These are phyloP conservation scores for Colletotrichum zoysiae DNA, from an alignment of 2,329 filamentous ascomycete genomes.

Conservation along the genomic window DNA sequence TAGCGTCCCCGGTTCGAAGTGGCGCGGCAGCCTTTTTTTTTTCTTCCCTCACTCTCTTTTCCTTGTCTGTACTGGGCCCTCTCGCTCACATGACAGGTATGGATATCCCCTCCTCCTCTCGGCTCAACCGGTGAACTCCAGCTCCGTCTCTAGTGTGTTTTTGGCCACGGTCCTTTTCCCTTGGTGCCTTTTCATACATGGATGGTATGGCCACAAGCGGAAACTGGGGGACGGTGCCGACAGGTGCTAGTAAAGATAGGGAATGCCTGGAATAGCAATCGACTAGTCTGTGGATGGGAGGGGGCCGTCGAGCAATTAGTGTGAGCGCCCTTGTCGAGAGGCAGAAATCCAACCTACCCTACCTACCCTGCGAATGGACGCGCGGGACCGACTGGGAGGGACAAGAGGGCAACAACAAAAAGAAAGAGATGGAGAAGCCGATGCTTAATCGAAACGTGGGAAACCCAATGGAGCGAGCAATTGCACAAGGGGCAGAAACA, in stretches of 20 bases:
- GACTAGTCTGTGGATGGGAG: constrained; percentile 14
- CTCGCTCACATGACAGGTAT: background rate
- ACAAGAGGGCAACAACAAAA: background rate
- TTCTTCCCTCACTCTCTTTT: background rate
- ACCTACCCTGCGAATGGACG: background rate
- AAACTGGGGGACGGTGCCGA: constrained; percentile 22
- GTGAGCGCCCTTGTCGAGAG: constrained; percentile 4
- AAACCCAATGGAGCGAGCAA: constrained; percentile 28
- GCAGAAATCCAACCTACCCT: constrained; percentile 9
- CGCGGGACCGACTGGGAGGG: background rate
- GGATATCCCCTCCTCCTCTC: constrained; percentile 5
- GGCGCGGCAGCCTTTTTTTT: constrained; percentile 21
- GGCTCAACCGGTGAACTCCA: background rate
- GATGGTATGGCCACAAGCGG: constrained; percentile 12
- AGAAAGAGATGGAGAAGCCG: background rate
- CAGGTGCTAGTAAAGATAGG: constrained; percentile 14
- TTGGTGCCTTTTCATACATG: background rate
- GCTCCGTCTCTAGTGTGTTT: background rate
- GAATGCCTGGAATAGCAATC: background rate
- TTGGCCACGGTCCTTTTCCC: background rate
- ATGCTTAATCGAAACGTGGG: constrained; percentile 3
- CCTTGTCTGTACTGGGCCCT: constrained; percentile 2
- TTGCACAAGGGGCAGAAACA: background rate
- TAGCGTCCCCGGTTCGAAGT: constrained; percentile 29
- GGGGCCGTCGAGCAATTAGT: constrained; percentile 17